Evolutionary conservation across 306 rosid genomes (phyloP).

Genomic region (Hippophae gyantsensis): DNA sequence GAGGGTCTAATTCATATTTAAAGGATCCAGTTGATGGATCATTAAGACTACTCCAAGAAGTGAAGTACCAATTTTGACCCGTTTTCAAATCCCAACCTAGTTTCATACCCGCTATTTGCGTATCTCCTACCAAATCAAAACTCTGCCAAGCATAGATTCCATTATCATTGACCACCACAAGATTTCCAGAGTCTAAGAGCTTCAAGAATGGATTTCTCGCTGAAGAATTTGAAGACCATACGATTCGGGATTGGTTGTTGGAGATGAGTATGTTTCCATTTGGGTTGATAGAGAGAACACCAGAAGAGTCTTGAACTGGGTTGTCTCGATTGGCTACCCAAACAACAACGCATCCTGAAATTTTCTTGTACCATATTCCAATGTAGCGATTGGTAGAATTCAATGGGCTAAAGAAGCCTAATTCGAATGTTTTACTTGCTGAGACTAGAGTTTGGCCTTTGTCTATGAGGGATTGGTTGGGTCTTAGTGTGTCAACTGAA

Average conservation of each 20-base stretch:
- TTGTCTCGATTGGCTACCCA: conserved; percentile 18
- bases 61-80: conserved; percentile 12
- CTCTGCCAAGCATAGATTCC: conserved; percentile 15
- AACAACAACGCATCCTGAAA: not conserved
- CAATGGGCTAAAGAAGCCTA: conserved; percentile 19
- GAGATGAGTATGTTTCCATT: conserved; percentile 7
- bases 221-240: not conserved
- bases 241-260: not conserved
- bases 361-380: conserved; percentile 20
- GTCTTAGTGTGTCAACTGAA: conserved; percentile 8
- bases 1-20: conserved; percentile 14
- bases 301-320: conserved; percentile 2
- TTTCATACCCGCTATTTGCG: conserved; percentile 15
- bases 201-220: not conserved
- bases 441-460: conserved; percentile 17
- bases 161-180: not conserved
- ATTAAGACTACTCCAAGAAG: conserved; percentile 23
- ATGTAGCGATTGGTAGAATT: conserved; percentile 13
- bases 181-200: not conserved
- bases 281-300: conserved; percentile 3
- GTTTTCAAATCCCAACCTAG: conserved; percentile 13
- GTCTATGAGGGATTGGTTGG: conserved; percentile 12
- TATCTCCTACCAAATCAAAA: conserved; percentile 11
- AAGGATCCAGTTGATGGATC: conserved; percentile 26
- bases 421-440: conserved; percentile 6